A percentile compares a stretch with the other conserved stretches of the same genome.
phyloP scores from a whole-genome alignment of 1,284 basidiomycete genomes.

The Stygiomarasmius scandens region DNA sequence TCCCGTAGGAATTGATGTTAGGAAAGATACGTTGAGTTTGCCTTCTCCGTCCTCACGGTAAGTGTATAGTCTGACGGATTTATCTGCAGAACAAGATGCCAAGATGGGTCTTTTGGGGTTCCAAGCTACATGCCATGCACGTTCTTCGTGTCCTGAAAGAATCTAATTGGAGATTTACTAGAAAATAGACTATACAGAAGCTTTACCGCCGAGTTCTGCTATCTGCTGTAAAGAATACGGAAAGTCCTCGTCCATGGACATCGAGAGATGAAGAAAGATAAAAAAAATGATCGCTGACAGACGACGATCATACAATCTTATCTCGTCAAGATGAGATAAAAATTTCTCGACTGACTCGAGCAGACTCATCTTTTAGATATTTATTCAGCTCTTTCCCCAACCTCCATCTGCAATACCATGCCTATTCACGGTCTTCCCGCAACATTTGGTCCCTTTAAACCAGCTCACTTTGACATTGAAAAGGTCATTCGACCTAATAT shows the following conservation, averaged over 20 bases:
- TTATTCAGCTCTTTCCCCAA: background rate
- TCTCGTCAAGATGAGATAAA: background rate
- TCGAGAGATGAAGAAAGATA: background rate
- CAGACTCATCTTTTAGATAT: background rate
- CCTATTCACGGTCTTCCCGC: slow-evolving; percentile 44
- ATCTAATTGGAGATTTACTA: background rate
- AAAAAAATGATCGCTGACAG: background rate
- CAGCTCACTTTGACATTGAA: slow-evolving; percentile 83
- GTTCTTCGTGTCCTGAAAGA: slow-evolving; percentile 75
- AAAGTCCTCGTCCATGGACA: slow-evolving; percentile 8
- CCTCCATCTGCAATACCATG: slow-evolving; percentile 26
- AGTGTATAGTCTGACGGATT: slow-evolving; percentile 84
- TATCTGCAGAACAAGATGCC: slow-evolving; percentile 94
- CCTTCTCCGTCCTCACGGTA: slow-evolving; percentile 49
- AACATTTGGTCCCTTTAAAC: slow-evolving; percentile 46
- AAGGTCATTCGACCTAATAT: slow-evolving; percentile 93
- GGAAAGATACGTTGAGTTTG: slow-evolving; percentile 49
- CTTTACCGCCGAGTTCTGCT: slow-evolving; percentile 9
- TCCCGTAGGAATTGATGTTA: slow-evolving; percentile 75
- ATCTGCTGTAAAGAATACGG: slow-evolving; percentile 1
- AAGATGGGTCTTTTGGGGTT: slow-evolving; percentile 84
- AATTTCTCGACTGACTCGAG: background rate
- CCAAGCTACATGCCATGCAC: slow-evolving; percentile 91
- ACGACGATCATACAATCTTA: too few species aligned
- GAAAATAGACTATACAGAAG: background rate